Conservation (phyloP, 208 protist genomes). For the Leishmania turanica region DNA sequence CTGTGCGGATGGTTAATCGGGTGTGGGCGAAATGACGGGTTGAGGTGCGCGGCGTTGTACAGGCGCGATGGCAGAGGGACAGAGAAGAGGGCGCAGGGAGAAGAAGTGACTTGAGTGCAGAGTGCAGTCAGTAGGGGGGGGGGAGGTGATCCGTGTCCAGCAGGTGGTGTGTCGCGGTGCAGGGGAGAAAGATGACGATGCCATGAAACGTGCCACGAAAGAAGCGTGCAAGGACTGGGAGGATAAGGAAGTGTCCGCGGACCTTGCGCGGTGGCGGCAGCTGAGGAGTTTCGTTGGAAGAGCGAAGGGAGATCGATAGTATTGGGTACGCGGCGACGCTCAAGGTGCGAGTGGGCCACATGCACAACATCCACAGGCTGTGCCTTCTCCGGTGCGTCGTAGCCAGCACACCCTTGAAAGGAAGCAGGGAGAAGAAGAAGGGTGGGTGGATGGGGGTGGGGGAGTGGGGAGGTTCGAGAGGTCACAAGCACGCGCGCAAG, state of each 20-base stretch:
- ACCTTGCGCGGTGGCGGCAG: not conserved
- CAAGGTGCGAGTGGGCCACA: not conserved
- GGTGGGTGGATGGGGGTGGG: not conserved
- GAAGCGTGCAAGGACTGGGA: not conserved
- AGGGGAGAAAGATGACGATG: not conserved
- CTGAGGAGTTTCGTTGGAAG: not conserved
- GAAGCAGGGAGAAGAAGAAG: not conserved
- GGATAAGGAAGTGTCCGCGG: not conserved
- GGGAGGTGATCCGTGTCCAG: not conserved
- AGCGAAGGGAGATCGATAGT: not conserved
- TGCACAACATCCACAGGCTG: not conserved
- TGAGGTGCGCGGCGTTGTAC: not conserved
- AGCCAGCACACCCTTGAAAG: not conserved
- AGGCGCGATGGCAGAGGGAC: not conserved
- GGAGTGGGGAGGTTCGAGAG: not conserved
- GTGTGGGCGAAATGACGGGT: not conserved
- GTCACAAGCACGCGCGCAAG: not conserved
- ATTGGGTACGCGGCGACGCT: not conserved
- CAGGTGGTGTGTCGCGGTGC: not conserved
- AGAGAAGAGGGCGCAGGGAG: not conserved
- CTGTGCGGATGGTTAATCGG: slow-evolving; percentile 7
- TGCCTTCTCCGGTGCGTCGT: not conserved
- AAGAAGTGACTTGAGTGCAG: not conserved
- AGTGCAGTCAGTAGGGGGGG: not conserved
- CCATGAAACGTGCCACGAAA: not conserved